Conservation (phyloP, 352 stramenopile species). For the Pythium brassicae region DNA sequence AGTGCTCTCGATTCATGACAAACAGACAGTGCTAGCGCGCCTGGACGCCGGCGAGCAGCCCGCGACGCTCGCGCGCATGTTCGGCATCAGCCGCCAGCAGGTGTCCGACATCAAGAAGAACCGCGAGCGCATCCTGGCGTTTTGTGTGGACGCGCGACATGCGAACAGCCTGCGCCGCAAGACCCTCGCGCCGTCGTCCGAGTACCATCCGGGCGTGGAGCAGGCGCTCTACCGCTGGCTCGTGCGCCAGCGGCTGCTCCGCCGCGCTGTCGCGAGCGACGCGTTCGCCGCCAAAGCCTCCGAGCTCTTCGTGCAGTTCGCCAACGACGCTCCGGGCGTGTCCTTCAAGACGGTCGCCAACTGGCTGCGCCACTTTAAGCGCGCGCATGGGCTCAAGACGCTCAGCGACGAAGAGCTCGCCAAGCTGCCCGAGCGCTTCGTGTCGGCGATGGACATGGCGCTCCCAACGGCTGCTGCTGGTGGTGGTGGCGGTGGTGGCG, state of each 20-base stretch:
- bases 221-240: conserved; percentile 83
- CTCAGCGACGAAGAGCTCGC: conserved; percentile 47
- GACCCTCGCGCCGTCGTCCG: conserved; percentile 60
- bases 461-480: not conserved
- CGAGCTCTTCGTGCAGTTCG: conserved; percentile 73
- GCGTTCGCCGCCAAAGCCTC: conserved; percentile 44
- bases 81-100: conserved; percentile 77
- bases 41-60: conserved; percentile 66
- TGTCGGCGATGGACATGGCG: conserved; percentile 55
- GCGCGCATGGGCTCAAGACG: conserved; percentile 51
- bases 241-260: conserved; percentile 58
- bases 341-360: conserved; percentile 42
- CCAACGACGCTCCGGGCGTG: conserved; percentile 27
- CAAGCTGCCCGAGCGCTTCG: conserved; percentile 48
- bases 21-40: conserved; percentile 76
- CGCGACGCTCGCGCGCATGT: conserved; percentile 47
- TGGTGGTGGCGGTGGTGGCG: not conserved
- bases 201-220: conserved; percentile 74
- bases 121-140: conserved; percentile 66
- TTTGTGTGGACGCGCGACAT: conserved; percentile 74
- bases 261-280: conserved; percentile 41
- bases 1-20: conserved; percentile 79
- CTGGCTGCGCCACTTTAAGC: conserved; percentile 71
- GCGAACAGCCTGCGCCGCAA: conserved; percentile 67
- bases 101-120: conserved; percentile 88